A percentile compares a stretch with the other conserved stretches of the same genome.
Conservation (phyloP, 192 early-diverging fungal species). For the Lobosporangium transversale region DNA sequence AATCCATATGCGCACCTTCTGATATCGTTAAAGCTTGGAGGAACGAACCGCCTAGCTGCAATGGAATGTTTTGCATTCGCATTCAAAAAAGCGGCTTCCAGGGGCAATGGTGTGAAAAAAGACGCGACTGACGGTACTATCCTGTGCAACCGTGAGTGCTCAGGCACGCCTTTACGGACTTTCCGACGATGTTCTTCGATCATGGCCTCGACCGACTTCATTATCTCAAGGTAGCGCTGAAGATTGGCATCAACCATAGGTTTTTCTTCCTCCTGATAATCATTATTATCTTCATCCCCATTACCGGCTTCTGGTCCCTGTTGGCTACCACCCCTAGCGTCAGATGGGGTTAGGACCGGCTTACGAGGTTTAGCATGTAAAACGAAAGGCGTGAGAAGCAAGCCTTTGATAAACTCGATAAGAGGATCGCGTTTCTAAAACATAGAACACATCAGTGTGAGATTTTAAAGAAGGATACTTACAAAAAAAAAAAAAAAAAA, state of each 20-base stretch:
- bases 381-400: conserved; percentile 88
- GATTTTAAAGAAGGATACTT: conserved; percentile 43
- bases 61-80: conserved; percentile 76
- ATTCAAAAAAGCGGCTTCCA: conserved; percentile 75
- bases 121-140: conserved; percentile 83
- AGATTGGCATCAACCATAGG: conserved; percentile 65
- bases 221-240: conserved; percentile 81
- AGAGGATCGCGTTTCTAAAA: conserved; percentile 91
- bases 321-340: conserved; percentile 5
- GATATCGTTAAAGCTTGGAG: conserved; percentile 94
- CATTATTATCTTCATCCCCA: conserved; percentile 33
- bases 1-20: conserved; percentile 60
- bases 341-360: conserved; percentile 26
- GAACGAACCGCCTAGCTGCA: conserved; percentile 80
- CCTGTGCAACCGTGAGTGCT: conserved; percentile 79
- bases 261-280: conserved; percentile 46
- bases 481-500: neutral
- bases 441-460: conserved; percentile 54
- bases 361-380: conserved; percentile 72
- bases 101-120: conserved; percentile 88
- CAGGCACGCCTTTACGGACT: conserved; percentile 58
- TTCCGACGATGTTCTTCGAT: conserved; percentile 66
- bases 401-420: conserved; percentile 92
- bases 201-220: conserved; percentile 81
- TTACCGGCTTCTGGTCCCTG: neutral